Percentiles rank a stretch among this genome's conserved stretches.
Conservation (phyloP, 495 filamentous ascomycete species). For the Trichoderma parareesei region DNA sequence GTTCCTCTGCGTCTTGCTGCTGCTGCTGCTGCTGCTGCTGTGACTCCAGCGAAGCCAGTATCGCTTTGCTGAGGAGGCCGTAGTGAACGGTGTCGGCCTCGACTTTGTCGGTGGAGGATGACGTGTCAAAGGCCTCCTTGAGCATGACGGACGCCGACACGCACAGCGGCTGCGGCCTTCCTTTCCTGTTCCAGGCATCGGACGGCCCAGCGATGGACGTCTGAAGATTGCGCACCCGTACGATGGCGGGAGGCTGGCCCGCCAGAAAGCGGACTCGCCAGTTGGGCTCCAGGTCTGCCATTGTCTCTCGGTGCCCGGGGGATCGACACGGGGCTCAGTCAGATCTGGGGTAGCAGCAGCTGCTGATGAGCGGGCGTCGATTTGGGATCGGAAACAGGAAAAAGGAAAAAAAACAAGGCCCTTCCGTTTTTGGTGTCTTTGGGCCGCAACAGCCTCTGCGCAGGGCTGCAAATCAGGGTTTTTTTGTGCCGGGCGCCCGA, state of each 20-base stretch:
- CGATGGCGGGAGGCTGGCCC: conserved; percentile 31
- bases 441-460: neutral
- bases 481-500: neutral
- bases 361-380: neutral
- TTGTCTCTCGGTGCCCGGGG: neutral
- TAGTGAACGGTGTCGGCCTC: conserved; percentile 53
- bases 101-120: conserved; percentile 39
- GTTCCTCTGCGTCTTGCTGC: neutral
- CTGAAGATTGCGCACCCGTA: conserved; percentile 45
- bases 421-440: neutral
- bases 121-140: conserved; percentile 34
- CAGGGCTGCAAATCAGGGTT: neutral
- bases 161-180: conserved; percentile 43
- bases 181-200: conserved; percentile 50
- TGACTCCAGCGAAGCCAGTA: conserved; percentile 29
- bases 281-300: conserved; percentile 20
- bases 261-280: conserved; percentile 25
- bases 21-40: conserved; percentile 15
- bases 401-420: neutral
- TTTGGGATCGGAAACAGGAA: no score
- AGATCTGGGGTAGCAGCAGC: neutral
- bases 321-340: neutral
- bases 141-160: conserved; percentile 45
- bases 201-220: conserved; percentile 29
- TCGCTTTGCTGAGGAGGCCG: conserved; percentile 47